phyloP scores from a whole-genome alignment of 31 red algal genomes.

The Endocladia muricata region DNA sequence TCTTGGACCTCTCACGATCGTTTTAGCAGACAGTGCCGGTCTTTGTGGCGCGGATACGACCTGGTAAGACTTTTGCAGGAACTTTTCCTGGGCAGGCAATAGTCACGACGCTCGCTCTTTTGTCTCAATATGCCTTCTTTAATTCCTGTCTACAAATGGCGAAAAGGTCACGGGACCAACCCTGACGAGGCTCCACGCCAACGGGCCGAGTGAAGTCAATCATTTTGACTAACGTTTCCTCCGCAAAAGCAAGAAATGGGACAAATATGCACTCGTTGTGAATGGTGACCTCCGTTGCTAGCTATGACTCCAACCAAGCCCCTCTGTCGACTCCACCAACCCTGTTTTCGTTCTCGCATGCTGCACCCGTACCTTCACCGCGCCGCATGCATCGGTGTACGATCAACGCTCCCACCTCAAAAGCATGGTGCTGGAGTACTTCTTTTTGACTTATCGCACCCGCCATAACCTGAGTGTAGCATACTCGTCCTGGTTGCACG shows the following conservation, averaged over 20 bases:
- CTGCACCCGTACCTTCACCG: neutral
- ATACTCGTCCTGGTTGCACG: neutral
- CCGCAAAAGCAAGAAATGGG: neutral
- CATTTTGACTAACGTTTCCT: slow-evolving; percentile 10
- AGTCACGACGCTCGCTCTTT: neutral
- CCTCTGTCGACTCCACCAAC: neutral
- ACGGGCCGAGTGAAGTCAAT: neutral
- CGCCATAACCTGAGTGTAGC: neutral
- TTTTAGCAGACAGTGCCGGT: neutral
- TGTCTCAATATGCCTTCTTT: slow-evolving; percentile 6
- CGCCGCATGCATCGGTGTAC: neutral
- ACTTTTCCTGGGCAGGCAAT: neutral
- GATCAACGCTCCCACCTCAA: slow-evolving; percentile 12
- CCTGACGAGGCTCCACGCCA: neutral
- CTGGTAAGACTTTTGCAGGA: neutral
- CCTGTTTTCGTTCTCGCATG: neutral
- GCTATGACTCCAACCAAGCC: neutral
- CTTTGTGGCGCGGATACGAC: slow-evolving; percentile 11
- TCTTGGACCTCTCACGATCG: slow-evolving; percentile 2
- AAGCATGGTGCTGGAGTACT: neutral
- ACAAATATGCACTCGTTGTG: slow-evolving; percentile 3
- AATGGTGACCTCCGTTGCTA: neutral
- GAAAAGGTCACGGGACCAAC: neutral
- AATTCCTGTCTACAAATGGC: neutral
- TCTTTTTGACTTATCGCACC: neutral